phyloP scores from a whole-genome alignment of 1,284 basidiomycete genomes.

The Ganoderma sp. region DNA sequence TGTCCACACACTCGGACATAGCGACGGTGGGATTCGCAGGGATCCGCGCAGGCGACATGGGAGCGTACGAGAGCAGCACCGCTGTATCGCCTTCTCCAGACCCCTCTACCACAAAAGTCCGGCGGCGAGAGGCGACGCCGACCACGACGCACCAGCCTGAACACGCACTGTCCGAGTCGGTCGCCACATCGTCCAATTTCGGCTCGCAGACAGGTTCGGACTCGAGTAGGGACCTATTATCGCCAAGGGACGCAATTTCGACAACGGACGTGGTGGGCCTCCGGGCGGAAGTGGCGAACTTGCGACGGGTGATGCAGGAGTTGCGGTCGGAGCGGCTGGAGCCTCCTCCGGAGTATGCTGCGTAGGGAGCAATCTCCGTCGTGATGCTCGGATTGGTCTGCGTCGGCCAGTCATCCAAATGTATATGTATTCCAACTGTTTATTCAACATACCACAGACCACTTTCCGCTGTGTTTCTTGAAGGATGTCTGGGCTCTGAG shows the following conservation, averaged over 20 bases:
- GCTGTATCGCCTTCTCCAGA: neutral
- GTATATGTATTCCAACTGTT: no score
- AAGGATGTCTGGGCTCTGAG: no score
- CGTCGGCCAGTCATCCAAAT: no score
- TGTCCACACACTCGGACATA: neutral
- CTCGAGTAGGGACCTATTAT: slow-evolving; percentile 34
- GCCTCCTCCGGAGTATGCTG: slow-evolving; percentile 33
- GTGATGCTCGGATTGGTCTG: no score
- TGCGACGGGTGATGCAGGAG: slow-evolving; percentile 37
- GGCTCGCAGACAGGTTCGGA: slow-evolving; percentile 13
- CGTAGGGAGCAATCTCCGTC: neutral
- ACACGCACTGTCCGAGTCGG: slow-evolving; percentile 21
- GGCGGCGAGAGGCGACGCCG: slow-evolving; percentile 20
- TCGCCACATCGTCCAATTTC: slow-evolving; percentile 2
- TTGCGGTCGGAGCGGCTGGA: slow-evolving; percentile 33
- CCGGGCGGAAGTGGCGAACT: slow-evolving; percentile 37
- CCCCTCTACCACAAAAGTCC: slow-evolving; percentile 17
- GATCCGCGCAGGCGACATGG: neutral
- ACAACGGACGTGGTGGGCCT: slow-evolving; percentile 34
- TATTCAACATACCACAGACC: no score
- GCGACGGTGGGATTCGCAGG: slow-evolving; percentile 10
- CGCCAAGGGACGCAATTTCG: slow-evolving; percentile 25
- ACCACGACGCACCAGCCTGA: neutral
- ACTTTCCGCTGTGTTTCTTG: no score
- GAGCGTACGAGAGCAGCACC: neutral